Conservation (phyloP, 2,329 filamentous ascomycete species). For the Fusarium armeniacum region DNA sequence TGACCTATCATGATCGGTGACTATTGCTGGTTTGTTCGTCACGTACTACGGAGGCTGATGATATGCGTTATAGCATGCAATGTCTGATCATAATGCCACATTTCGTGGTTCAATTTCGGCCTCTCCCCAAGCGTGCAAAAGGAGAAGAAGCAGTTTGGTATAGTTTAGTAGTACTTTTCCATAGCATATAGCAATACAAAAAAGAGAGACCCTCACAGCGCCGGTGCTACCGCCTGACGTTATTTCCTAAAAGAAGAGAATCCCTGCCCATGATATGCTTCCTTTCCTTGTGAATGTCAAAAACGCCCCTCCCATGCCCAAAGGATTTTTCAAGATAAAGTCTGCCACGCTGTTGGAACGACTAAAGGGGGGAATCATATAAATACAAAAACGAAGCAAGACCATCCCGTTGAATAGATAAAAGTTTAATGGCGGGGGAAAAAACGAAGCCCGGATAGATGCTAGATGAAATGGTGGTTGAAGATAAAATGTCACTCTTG, state of each 20-base stretch:
- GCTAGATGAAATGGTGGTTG: not conserved
- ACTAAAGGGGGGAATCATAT: constrained; percentile 40
- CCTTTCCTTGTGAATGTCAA: constrained; percentile 12
- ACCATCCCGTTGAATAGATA: constrained; percentile 9
- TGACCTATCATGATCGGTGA: no score
- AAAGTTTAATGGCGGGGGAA: not conserved
- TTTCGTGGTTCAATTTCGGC: constrained; percentile 23
- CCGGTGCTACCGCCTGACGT: constrained; percentile 13
- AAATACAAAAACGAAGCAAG: constrained; percentile 37
- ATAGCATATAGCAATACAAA: not conserved
- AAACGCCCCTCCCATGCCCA: constrained; percentile 48
- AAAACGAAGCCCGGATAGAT: not conserved
- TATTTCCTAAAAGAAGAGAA: constrained; percentile 10
- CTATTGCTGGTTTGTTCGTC: no score
- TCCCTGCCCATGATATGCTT: constrained; percentile 26
- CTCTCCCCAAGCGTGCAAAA: not conserved
- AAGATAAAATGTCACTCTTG: constrained; percentile 7
- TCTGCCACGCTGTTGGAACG: constrained; percentile 20
- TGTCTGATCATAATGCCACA: not conserved
- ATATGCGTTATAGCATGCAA: not conserved
- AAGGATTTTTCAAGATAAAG: constrained; percentile 9
- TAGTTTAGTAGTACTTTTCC: constrained; percentile 33
- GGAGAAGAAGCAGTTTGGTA: constrained; percentile 16
- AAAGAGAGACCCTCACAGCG: constrained; percentile 23
- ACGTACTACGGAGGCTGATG: no score